Evolutionary conservation across 371 early-diverging fungal species (phyloP).

Genomic region (Rhizopus sp.): DNA sequence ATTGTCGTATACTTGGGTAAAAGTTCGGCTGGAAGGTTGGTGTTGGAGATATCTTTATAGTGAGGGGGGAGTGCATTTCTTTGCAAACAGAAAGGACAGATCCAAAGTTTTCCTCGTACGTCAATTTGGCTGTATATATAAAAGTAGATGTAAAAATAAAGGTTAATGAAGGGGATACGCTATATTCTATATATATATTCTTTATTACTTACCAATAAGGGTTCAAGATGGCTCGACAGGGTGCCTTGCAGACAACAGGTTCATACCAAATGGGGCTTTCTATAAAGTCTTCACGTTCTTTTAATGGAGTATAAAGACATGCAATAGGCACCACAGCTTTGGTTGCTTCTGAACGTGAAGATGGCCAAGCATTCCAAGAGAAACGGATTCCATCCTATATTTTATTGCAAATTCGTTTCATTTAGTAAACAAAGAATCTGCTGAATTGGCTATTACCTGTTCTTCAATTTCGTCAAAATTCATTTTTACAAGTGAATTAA

Average conservation of each 20-base stretch:
- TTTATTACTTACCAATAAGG: constrained; percentile 85
- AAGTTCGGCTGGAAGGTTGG: constrained; percentile 97
- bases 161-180: neutral
- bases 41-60: constrained; percentile 95
- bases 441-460: constrained; percentile 39
- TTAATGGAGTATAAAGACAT: constrained; percentile 96
- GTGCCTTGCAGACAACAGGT: constrained; percentile 96
- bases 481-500: constrained; percentile 43
- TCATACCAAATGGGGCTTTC: constrained; percentile 89
- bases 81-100: constrained; percentile 98
- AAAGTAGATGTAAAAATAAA: neutral
- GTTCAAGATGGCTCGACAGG: constrained; percentile 97
- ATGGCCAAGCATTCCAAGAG: constrained; percentile 99
- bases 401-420: neutral
- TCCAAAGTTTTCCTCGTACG: constrained; percentile 96
- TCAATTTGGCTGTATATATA: constrained; percentile 79
- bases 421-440: neutral
- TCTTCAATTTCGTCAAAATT: constrained; percentile 90
- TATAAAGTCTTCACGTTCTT: constrained; percentile 82
- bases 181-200: neutral
- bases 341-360: constrained; percentile 90
- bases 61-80: constrained; percentile 99
- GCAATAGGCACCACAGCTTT: constrained; percentile 97
- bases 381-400: constrained; percentile 89
- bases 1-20: constrained; percentile 95